Percentiles rank a stretch among this genome's conserved stretches.
phyloP scores from a whole-genome alignment of 2,329 filamentous ascomycete genomes.

The Septoria petroselini region DNA sequence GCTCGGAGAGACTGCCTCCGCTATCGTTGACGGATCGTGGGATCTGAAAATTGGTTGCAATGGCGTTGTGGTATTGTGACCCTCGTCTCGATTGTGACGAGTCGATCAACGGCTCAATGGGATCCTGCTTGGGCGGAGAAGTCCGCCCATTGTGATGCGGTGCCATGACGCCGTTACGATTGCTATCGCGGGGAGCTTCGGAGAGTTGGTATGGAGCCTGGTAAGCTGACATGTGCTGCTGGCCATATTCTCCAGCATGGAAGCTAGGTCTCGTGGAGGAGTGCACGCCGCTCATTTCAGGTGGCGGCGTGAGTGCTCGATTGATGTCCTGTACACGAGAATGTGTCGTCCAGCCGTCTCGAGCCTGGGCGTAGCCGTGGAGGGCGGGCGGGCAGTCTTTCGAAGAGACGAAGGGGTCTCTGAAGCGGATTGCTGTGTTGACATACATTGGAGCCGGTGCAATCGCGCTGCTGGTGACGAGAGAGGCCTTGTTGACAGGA shows the following conservation, averaged over 20 bases:
- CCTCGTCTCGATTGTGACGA: slow-evolving; percentile 19
- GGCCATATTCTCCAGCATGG: slow-evolving; percentile 20
- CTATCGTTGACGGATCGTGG: slow-evolving; percentile 71
- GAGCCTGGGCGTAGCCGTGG: slow-evolving; percentile 19
- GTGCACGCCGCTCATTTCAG: slow-evolving; percentile 37
- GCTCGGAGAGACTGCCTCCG: slow-evolving; percentile 74
- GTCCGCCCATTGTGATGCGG: slow-evolving; percentile 22
- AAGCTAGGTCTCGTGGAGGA: slow-evolving; percentile 26
- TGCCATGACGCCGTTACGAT: slow-evolving; percentile 12
- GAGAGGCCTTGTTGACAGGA: slow-evolving; percentile 14
- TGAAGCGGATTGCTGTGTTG: slow-evolving; percentile 36
- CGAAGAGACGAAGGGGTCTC: slow-evolving; percentile 36
- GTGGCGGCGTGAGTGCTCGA: slow-evolving; percentile 37
- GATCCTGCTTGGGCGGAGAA: slow-evolving; percentile 25
- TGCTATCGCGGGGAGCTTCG: slow-evolving; percentile 18
- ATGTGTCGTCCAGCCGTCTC: slow-evolving; percentile 23
- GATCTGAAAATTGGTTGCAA: slow-evolving; percentile 61
- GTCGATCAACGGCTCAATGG: slow-evolving; percentile 15
- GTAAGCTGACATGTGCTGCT: slow-evolving; percentile 28
- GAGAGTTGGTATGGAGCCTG: slow-evolving; percentile 26
- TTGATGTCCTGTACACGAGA: slow-evolving; percentile 22
- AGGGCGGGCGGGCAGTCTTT: slow-evolving; percentile 25
- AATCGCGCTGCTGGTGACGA: slow-evolving; percentile 28
- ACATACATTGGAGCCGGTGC: slow-evolving; percentile 37
- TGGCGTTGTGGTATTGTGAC: slow-evolving; percentile 38